A percentile compares a stretch with the other conserved stretches of the same genome.
These are phyloP conservation scores for Hypericum perforatum DNA, from an alignment of 345 rosid genomes.

Conservation along the genomic window DNA sequence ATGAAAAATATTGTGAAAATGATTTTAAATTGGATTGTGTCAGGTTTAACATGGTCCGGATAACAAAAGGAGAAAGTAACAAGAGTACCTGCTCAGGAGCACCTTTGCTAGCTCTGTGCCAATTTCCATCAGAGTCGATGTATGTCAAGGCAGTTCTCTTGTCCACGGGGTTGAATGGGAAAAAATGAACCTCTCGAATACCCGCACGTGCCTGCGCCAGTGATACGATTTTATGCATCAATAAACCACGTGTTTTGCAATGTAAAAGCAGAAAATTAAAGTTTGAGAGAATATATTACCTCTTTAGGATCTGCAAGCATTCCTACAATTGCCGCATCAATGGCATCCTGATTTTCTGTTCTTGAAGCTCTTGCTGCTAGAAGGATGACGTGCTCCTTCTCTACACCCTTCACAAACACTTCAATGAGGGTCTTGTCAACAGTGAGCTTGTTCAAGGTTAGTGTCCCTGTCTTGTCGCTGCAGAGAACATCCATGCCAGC, in stretches of 20 bases:
- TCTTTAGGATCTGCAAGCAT: conserved; percentile 97
- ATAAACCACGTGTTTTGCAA: neutral
- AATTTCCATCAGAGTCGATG: conserved; percentile 55
- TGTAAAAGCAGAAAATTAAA: conserved; percentile 3
- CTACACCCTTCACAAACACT: conserved; percentile 67
- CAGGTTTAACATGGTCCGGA: neutral
- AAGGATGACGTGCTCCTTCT: conserved; percentile 57
- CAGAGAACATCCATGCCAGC: conserved; percentile 95
- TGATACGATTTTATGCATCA: neutral
- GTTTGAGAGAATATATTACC: conserved; percentile 21
- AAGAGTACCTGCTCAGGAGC: conserved; percentile 78
- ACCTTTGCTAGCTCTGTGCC: conserved; percentile 89
- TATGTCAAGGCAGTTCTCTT: conserved; percentile 91
- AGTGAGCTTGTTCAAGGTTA: conserved; percentile 68
- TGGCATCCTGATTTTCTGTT: conserved; percentile 79
- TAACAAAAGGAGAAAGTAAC: neutral
- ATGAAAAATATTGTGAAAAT: neutral
- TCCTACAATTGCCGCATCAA: conserved; percentile 88
- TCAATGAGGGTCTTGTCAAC: conserved; percentile 71
- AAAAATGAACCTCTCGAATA: conserved; percentile 63
- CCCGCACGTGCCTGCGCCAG: conserved; percentile 66
- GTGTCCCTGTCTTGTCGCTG: conserved; percentile 88
- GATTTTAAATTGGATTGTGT: neutral
- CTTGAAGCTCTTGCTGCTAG: conserved; percentile 90
- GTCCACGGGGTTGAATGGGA: conserved; percentile 87